Evolutionary conservation across 768 basidiomycete genomes (phyloP), one percentile per base, ranked within the genome.

Genomic region (Tubosaeta brunneosetosa): DNA sequence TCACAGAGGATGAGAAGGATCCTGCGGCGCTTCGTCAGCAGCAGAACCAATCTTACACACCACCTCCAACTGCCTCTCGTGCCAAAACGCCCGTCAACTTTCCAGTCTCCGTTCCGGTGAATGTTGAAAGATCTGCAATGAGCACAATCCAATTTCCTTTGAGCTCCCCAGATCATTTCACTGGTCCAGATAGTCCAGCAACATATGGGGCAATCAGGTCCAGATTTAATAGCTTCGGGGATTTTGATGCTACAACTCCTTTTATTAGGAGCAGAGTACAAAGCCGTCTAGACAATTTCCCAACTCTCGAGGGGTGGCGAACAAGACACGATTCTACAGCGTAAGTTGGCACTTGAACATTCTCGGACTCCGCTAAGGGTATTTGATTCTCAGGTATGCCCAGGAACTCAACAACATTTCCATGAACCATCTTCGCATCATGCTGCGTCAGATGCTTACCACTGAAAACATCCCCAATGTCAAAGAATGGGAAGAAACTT

Each of bases 371-470:
- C 29, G 34, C 55, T 54, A 41, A 55, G 14, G 45, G 3, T 3
- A 19, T 31, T 57, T 13, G 19, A 26, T 25, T 40, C 11, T 37
- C 50, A 93, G 92, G 51, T 89, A 88, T 67, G 83, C 90, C 14
- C 82, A 89, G 62, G 85, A 92, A 63, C 79, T 94, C 27, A 93
- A 94, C 63, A 71, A 84, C 10, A 83, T 85, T 12, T 94, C 94
- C 11, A 89, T 97, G 83, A 78, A 80, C 56, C 92, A 98, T 70
- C 79, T 97, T 46, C 88, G 91, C 38, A 79, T 85, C 52, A 94
- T 98, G 86, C 75, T 99, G 13, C 82, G 85, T 6, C 97, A 99
- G 71, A 88, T 93, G 79, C 79, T 98, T 22, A 83, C 81, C 3
- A 84, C 81, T 32, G 93, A 92, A 63, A 72, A 80, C 40, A 86